These are phyloP conservation scores for Annona cherimola DNA, from an alignment of 164 flowering plant species.

Conservation along the genomic window DNA sequence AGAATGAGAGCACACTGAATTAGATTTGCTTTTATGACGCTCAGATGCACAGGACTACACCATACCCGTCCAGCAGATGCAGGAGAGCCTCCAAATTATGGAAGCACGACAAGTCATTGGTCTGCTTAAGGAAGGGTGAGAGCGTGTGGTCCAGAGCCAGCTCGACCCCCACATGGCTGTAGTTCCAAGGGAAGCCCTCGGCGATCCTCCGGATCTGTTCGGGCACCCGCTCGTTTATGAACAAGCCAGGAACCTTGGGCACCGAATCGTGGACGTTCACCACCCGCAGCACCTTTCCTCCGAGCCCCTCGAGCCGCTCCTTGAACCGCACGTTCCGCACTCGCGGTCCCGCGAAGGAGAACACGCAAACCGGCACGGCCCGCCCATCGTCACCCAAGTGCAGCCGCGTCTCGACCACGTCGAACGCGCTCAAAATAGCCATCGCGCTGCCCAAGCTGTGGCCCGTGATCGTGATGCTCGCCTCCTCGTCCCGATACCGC, in stretches of 20 bases:
- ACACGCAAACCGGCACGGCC: slow-evolving; percentile 41
- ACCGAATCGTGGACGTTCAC: slow-evolving; percentile 65
- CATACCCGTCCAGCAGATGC: slow-evolving; percentile 76
- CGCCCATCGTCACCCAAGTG: slow-evolving; percentile 26
- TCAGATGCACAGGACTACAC: not conserved
- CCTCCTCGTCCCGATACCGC: slow-evolving; percentile 41
- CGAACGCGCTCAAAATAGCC: slow-evolving; percentile 69
- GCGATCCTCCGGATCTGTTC: slow-evolving; percentile 25
- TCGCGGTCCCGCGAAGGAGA: slow-evolving; percentile 69
- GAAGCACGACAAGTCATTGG: slow-evolving; percentile 26
- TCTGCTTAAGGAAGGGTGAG: slow-evolving; percentile 59
- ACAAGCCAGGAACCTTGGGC: slow-evolving; percentile 61
- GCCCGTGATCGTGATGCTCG: slow-evolving; percentile 74
- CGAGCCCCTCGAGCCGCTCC: slow-evolving; percentile 46
- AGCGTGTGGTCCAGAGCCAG: slow-evolving; percentile 51
- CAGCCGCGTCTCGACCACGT: slow-evolving; percentile 58
- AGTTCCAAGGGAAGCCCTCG: slow-evolving; percentile 55
- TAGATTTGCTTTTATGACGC: too few relatives aligned
- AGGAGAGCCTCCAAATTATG: slow-evolving; percentile 76
- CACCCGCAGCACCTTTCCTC: slow-evolving; percentile 71
- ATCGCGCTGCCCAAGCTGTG: slow-evolving; percentile 78
- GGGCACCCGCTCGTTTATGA: slow-evolving; percentile 47
- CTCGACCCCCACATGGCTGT: slow-evolving; percentile 71
- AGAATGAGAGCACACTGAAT: not conserved
- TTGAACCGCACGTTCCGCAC: slow-evolving; percentile 70